Conservation (phyloP, 345 rosid species). For the Hevea brasiliensis region DNA sequence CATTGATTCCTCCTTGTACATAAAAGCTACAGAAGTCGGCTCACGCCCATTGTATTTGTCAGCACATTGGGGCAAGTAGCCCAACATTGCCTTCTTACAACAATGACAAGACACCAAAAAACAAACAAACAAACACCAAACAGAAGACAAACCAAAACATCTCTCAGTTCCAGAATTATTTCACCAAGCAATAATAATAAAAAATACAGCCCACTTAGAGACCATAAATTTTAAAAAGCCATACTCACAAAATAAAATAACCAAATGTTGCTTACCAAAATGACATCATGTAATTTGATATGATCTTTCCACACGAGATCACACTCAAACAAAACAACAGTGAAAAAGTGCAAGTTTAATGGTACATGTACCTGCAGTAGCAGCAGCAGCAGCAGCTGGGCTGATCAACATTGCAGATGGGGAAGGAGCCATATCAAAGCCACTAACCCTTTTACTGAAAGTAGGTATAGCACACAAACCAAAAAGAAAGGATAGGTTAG, state of each 20-base stretch:
- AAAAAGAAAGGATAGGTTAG: not conserved
- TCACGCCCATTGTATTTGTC: constrained; percentile 65
- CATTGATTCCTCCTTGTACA: constrained; percentile 88
- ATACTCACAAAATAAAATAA: constrained; percentile 30
- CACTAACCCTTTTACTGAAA: constrained; percentile 77
- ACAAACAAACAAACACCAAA: constrained; percentile 82
- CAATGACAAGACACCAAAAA: constrained; percentile 63
- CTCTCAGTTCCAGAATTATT: constrained; percentile 85
- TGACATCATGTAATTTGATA: constrained; percentile 62
- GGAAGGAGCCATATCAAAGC: constrained; percentile 92
- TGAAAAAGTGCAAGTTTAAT: constrained; percentile 36
- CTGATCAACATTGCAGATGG: constrained; percentile 66
- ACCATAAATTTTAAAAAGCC: constrained; percentile 36
- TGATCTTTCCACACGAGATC: constrained; percentile 84
- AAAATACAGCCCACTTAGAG: constrained; percentile 41
- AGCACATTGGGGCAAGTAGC: constrained; percentile 85
- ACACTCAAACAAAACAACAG: constrained; percentile 56
- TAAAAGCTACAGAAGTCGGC: constrained; percentile 90
- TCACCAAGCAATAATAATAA: constrained; percentile 55
- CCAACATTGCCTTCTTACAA: constrained; percentile 91
- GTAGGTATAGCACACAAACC: constrained; percentile 16
- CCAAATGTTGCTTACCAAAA: constrained; percentile 82
- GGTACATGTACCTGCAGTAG: constrained; percentile 53
- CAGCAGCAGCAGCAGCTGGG: constrained; percentile 43
- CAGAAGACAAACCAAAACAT: constrained; percentile 62